Percentiles rank a stretch among this genome's conserved stretches.
These are phyloP conservation scores for Xylaria flabelliformis DNA, from an alignment of 495 filamentous ascomycete species.

Conservation along the genomic window DNA sequence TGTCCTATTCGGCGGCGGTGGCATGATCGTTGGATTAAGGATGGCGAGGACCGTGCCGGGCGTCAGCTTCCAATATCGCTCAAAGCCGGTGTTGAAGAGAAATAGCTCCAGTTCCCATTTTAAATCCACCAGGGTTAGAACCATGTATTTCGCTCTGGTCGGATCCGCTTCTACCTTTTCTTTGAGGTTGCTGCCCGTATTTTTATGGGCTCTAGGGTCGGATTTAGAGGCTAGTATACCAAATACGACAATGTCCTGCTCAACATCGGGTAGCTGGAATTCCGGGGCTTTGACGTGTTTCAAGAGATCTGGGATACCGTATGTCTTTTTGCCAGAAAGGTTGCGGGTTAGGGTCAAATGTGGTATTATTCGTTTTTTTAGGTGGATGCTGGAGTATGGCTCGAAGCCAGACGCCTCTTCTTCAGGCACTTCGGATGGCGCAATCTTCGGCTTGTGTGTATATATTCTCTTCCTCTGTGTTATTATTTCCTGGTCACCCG, in stretches of 20 bases:
- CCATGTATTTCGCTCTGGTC: conserved; percentile 84
- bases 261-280: conserved; percentile 84
- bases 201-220: conserved; percentile 73
- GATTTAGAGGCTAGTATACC: conserved; percentile 89
- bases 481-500: conserved; percentile 28
- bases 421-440: conserved; percentile 43
- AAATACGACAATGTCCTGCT: conserved; percentile 85
- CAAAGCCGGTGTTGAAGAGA: conserved; percentile 89
- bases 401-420: conserved; percentile 68
- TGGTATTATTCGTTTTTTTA: conserved; percentile 85
- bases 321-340: conserved; percentile 75
- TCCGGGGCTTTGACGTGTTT: conserved; percentile 79
- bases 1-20: conserved; percentile 72
- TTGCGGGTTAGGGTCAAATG: conserved; percentile 78
- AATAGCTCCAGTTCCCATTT: conserved; percentile 91
- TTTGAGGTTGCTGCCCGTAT: conserved; percentile 47
- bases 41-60: conserved; percentile 89
- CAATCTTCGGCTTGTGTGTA: conserved; percentile 23
- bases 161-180: conserved; percentile 46
- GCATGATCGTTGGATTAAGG: conserved; percentile 91
- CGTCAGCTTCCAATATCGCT: conserved; percentile 86
- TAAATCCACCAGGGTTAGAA: conserved; percentile 82
- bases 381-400: conserved; percentile 81
- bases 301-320: conserved; percentile 81
- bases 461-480: conserved; percentile 30